Evolutionary conservation across 768 basidiomycete genomes (phyloP).

Genomic region (Serendipita sp.): DNA sequence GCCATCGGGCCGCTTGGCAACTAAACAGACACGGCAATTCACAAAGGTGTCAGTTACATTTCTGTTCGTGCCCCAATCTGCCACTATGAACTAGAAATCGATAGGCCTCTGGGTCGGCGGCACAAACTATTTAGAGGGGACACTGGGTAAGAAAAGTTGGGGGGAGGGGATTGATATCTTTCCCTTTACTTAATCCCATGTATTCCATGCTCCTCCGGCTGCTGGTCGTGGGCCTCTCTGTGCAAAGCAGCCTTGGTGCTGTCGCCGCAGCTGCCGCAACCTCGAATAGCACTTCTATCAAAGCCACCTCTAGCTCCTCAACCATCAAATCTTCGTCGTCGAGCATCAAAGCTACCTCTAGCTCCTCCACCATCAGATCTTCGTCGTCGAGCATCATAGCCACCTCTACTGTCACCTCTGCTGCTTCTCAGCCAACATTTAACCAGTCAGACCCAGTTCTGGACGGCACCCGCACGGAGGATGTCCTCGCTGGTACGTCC

Average conservation of each 20-base stretch:
- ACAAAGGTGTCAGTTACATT: neutral
- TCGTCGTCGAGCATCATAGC: neutral
- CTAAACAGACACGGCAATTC: neutral
- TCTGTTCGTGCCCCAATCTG: neutral
- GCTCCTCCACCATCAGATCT: neutral
- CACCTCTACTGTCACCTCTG: neutral
- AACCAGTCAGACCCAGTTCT: neutral
- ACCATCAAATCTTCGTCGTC: neutral
- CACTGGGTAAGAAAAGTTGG: no score
- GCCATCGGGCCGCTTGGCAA: slow-evolving; percentile 1
- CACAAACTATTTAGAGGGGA: no score
- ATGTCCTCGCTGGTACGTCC: slow-evolving; percentile 1
- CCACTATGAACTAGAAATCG: neutral
- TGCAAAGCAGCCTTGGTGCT: neutral
- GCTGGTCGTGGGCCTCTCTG: neutral
- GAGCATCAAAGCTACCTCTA: neutral
- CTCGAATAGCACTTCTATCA: neutral
- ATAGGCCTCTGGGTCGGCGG: no score
- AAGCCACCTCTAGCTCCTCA: neutral
- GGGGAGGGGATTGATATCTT: neutral
- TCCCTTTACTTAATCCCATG: neutral
- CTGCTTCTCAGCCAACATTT: neutral
- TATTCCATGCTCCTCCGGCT: neutral
- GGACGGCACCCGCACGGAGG: neutral
- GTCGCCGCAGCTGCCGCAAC: neutral